These are phyloP conservation scores for Volvox reticuliferus DNA, from an alignment of 139 green algal genomes.

Conservation along the genomic window DNA sequence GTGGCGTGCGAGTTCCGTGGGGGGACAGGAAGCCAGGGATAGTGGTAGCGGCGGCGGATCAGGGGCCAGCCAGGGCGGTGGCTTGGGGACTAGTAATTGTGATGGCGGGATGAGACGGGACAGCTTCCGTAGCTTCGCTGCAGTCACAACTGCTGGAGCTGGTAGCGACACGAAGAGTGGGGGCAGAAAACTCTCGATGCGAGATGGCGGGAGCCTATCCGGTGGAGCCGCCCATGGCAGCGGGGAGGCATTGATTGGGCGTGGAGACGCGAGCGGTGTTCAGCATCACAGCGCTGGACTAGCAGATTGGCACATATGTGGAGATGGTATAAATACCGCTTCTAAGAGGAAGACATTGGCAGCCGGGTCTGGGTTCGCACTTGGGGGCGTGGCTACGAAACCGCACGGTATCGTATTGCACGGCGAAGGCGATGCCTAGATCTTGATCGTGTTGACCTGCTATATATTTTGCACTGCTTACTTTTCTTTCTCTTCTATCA, in stretches of 20 bases:
- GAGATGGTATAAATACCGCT: background rate
- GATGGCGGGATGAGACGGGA: background rate
- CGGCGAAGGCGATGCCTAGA: background rate
- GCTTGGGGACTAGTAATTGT: background rate
- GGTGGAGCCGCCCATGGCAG: background rate
- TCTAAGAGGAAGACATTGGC: background rate
- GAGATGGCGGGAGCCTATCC: background rate
- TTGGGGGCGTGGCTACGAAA: background rate
- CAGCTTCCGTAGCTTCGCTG: background rate
- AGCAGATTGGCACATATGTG: background rate
- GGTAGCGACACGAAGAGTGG: background rate
- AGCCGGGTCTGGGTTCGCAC: background rate
- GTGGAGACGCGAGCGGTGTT: no score
- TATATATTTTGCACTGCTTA: no score
- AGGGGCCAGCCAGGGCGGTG: background rate
- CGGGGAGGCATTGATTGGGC: background rate
- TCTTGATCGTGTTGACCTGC: no score
- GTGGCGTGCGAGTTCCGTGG: background rate
- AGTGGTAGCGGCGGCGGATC: background rate
- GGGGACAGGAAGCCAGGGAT: background rate
- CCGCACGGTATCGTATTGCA: constrained; percentile 18
- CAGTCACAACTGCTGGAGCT: background rate
- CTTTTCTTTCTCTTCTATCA: no score
- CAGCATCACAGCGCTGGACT: background rate
- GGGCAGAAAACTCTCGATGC: background rate